Evolutionary conservation across 208 protist genomes (phyloP).

Genomic region (Wallacemonas sp.): DNA sequence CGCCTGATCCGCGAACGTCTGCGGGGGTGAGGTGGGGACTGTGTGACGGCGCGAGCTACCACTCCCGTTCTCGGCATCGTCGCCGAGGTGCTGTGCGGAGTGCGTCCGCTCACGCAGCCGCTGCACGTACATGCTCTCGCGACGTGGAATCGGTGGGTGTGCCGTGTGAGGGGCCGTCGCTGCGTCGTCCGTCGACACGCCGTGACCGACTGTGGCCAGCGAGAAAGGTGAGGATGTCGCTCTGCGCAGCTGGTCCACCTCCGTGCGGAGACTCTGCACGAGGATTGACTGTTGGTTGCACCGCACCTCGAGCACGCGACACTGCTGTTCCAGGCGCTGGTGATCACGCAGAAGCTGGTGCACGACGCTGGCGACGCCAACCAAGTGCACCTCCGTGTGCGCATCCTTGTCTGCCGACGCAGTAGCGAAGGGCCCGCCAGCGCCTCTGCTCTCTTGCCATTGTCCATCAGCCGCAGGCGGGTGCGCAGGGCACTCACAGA

Average conservation of each 20-base stretch:
- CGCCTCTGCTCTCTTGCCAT: neutral
- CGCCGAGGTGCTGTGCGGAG: conserved; percentile 18
- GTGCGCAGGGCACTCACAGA: neutral
- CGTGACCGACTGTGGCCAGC: neutral
- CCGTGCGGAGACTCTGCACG: conserved; percentile 16
- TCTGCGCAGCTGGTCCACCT: conserved; percentile 18
- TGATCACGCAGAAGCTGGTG: conserved; percentile 22
- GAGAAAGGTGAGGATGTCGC: neutral
- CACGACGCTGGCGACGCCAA: conserved; percentile 20
- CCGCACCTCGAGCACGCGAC: conserved; percentile 21
- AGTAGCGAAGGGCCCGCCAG: too few species aligned
- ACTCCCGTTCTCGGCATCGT: neutral
- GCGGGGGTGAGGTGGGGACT: neutral
- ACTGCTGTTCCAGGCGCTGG: conserved; percentile 22
- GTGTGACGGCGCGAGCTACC: neutral
- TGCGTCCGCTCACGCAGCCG: conserved; percentile 28
- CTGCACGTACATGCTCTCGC: conserved; percentile 20
- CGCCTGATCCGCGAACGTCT: neutral
- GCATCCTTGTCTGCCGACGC: too few species aligned
- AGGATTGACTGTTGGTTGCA: conserved; percentile 13
- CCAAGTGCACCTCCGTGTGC: conserved; percentile 16
- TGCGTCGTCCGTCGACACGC: neutral
- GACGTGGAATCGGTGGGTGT: conserved; percentile 17
- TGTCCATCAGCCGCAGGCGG: neutral
- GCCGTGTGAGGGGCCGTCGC: neutral